phyloP scores from a whole-genome alignment of 78 protist species.

The Dictyostelium citrinum region DNA sequence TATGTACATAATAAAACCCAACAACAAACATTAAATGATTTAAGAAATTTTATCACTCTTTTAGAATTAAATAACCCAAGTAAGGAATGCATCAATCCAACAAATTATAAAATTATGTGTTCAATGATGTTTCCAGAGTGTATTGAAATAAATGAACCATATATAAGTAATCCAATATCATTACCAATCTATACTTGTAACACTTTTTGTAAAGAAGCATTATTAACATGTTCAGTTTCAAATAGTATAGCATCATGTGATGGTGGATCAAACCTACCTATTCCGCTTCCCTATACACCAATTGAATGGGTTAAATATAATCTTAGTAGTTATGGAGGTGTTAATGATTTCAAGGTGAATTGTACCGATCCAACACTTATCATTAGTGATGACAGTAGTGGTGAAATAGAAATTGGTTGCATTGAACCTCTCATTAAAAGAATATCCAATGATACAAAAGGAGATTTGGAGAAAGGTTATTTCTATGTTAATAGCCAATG shows the following conservation, averaged over 20 bases:
- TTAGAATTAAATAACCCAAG: neutral
- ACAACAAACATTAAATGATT: neutral
- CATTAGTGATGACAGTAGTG: neutral
- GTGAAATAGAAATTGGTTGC: neutral
- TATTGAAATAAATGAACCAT: neutral
- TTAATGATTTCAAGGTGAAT: neutral
- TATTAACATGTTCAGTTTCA: neutral
- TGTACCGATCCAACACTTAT: neutral
- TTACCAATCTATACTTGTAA: slow-evolving; percentile 28
- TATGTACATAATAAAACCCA: neutral
- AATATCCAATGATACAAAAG: neutral
- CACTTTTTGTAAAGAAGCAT: neutral
- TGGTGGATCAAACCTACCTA: neutral
- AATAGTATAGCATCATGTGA: neutral
- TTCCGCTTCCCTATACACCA: neutral
- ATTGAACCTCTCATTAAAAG: neutral
- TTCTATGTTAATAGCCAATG: slow-evolving; percentile 1
- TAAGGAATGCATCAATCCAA: neutral
- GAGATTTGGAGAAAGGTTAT: neutral
- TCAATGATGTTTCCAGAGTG: slow-evolving; percentile 30
- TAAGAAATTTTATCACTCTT: neutral
- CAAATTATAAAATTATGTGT: neutral
- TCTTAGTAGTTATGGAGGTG: neutral
- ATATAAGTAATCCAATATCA: neutral
- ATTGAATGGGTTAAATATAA: neutral